Evolutionary conservation across 108 stramenopile species (phyloP).

Genomic region (Skeletonema tropicum): DNA sequence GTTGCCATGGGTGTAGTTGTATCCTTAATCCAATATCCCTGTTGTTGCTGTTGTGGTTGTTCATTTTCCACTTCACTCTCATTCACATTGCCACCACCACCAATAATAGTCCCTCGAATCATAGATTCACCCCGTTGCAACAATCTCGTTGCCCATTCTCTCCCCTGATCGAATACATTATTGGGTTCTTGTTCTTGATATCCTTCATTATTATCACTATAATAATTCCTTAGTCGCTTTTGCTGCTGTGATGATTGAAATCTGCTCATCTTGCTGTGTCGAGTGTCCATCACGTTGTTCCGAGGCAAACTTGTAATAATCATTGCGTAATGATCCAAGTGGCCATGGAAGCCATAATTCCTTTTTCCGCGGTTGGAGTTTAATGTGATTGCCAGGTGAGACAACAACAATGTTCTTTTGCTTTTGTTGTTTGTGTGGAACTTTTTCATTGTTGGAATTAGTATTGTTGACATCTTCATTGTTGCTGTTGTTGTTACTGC

Average conservation of each 20-base stretch:
- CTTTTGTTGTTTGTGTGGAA: neutral
- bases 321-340: slow-evolving; percentile 39
- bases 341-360: slow-evolving; percentile 59
- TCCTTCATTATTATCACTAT: neutral
- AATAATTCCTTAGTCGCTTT: slow-evolving; percentile 9
- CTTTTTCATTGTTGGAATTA: neutral
- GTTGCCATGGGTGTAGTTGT: slow-evolving; percentile 48
- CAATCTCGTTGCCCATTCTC: slow-evolving; percentile 21
- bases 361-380: slow-evolving; percentile 45
- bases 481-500: neutral
- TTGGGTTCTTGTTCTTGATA: neutral
- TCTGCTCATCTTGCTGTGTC: neutral
- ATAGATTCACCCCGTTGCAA: slow-evolving; percentile 10
- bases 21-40: slow-evolving; percentile 44
- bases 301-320: slow-evolving; percentile 42
- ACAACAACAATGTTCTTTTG: neutral
- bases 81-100: neutral
- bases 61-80: neutral
- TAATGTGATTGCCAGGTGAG: slow-evolving; percentile 19
- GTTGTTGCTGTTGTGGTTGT: neutral
- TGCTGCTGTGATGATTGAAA: neutral
- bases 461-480: neutral
- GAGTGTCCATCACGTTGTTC: neutral
- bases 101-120: neutral
- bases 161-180: slow-evolving; percentile 18